phyloP scores from a whole-genome alignment of 2,329 filamentous ascomycete species.

The Verticillium longisporum region DNA sequence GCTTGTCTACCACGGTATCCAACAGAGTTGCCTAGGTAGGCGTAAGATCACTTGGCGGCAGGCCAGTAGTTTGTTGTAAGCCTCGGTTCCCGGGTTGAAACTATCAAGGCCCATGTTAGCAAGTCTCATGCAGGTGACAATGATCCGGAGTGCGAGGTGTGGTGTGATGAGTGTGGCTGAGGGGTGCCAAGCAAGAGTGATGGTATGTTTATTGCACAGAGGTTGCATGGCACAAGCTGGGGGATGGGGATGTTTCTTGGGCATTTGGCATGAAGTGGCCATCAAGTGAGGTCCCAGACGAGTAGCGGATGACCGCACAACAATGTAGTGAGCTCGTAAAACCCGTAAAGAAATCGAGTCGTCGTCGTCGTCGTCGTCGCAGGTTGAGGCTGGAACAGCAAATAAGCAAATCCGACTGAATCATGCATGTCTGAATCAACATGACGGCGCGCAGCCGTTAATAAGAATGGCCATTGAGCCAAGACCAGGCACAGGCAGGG shows the following conservation, averaged over 20 bases:
- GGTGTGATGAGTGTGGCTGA: not conserved
- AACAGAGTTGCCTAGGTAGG: not conserved
- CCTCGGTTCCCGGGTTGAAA: not conserved
- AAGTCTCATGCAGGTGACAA: not conserved
- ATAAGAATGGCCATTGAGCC: not conserved
- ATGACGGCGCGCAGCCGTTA: not conserved
- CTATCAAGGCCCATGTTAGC: not conserved
- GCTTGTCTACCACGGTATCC: no score
- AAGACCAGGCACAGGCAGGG: no score
- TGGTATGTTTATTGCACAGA: no score
- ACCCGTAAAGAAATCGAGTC: not conserved
- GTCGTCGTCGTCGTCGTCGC: not conserved
- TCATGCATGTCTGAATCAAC: not conserved
- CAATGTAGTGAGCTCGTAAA: not conserved
- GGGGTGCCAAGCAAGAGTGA: no score
- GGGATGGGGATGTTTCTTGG: not conserved
- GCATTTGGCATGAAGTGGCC: not conserved
- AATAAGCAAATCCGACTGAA: not conserved
- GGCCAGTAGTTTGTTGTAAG: not conserved
- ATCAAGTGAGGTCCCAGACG: not conserved
- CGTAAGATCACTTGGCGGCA: not conserved
- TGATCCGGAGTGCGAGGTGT: not conserved
- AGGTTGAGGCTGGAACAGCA: not conserved
- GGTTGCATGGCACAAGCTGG: not conserved
- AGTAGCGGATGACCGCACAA: not conserved